Percentiles rank a stretch among this genome's conserved stretches.
Conservation (phyloP, 179 eudicot genomes). For the Beta macrorhiza region DNA sequence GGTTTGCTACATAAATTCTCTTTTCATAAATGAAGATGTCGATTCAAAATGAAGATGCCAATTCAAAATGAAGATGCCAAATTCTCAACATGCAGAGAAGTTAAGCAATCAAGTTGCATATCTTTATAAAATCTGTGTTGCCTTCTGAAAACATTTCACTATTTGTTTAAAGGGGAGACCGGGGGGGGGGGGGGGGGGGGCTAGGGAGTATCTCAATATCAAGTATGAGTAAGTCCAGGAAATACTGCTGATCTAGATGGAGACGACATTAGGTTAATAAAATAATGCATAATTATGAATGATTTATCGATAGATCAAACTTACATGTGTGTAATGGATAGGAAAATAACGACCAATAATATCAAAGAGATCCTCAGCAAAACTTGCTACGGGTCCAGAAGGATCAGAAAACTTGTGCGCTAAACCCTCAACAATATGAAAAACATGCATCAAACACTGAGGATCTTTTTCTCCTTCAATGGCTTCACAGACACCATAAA, state of each 20-base stretch:
- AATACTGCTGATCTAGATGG: not conserved
- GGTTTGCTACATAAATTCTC: not conserved
- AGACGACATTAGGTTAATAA: not conserved
- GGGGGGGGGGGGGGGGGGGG: not conserved
- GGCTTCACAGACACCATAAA: conserved; percentile 79
- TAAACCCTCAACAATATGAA: conserved; percentile 66
- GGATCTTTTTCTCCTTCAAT: conserved; percentile 95
- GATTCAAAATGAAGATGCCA: too few relatives aligned
- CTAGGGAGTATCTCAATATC: not conserved
- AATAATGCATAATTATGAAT: not conserved
- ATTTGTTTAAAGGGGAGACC: not conserved
- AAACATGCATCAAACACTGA: conserved; percentile 66
- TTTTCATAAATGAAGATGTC: not conserved
- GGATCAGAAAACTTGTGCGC: conserved; percentile 56
- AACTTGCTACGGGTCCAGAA: conserved; percentile 59
- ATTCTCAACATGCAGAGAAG: not conserved
- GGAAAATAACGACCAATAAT: conserved; percentile 84
- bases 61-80: not conserved
- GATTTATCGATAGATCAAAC: conserved; percentile 21
- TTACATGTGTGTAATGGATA: conserved; percentile 89
- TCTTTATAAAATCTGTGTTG: not conserved
- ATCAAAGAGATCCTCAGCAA: conserved; percentile 78
- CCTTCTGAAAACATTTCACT: not conserved
- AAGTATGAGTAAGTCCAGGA: not conserved
- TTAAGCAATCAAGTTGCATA: not conserved